Conservation (phyloP, 2,329 filamentous ascomycete species). For the Beauveria rudraprayagi region DNA sequence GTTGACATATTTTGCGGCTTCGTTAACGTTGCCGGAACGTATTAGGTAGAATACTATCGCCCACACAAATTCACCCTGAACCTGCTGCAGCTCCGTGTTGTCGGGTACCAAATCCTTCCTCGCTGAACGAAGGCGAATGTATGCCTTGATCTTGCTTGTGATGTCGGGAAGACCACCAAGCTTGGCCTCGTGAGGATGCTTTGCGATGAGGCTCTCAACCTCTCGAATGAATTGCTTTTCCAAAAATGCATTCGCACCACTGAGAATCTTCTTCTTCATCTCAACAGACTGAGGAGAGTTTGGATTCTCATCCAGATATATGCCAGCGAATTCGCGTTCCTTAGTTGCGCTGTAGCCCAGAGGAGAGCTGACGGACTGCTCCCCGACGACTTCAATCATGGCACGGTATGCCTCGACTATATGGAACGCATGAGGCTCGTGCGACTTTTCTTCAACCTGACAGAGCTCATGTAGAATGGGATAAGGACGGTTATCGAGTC, state of each 20-base stretch:
- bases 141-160: slow-evolving; percentile 85
- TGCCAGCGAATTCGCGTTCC: slow-evolving; percentile 67
- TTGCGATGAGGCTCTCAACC: slow-evolving; percentile 68
- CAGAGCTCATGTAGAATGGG: slow-evolving; percentile 70
- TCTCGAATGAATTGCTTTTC: slow-evolving; percentile 75
- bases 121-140: slow-evolving; percentile 70
- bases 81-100: slow-evolving; percentile 69
- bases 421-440: slow-evolving; percentile 64
- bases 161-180: slow-evolving; percentile 83
- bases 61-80: slow-evolving; percentile 83
- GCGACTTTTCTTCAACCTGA: slow-evolving; percentile 61
- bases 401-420: slow-evolving; percentile 77
- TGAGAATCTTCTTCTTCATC: slow-evolving; percentile 71
- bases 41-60: slow-evolving; percentile 88
- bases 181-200: slow-evolving; percentile 80
- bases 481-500: slow-evolving; percentile 58
- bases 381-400: slow-evolving; percentile 69
- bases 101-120: slow-evolving; percentile 81
- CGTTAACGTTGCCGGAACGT: slow-evolving; percentile 72
- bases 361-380: slow-evolving; percentile 53
- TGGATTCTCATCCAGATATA: slow-evolving; percentile 68
- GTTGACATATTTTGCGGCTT: slow-evolving; percentile 81
- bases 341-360: slow-evolving; percentile 57
- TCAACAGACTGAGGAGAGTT: slow-evolving; percentile 56
- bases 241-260: slow-evolving; percentile 70